Percentiles rank a stretch among this genome's conserved stretches.
These are phyloP conservation scores for Metschnikowia rubicola DNA, from an alignment of 805 yeast genomes.

Conservation along the genomic window DNA sequence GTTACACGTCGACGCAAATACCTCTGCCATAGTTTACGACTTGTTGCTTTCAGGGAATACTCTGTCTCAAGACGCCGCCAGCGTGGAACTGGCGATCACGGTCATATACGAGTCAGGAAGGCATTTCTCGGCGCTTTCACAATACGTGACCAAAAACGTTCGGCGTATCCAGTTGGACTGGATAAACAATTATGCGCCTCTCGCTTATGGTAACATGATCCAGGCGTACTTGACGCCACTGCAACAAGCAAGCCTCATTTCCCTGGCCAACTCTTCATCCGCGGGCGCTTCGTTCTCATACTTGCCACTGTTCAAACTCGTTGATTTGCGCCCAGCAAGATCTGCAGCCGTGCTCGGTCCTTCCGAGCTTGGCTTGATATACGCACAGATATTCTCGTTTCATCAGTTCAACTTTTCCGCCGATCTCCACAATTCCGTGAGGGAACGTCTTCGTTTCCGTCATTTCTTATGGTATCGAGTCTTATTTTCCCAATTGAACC, in stretches of 20 bases:
- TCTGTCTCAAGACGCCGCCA: constrained; percentile 12
- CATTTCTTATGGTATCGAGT: constrained; percentile 28
- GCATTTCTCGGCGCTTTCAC: constrained; percentile 30
- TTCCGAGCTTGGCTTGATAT: constrained; percentile 31
- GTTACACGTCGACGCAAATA: constrained; percentile 23
- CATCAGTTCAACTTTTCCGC: constrained; percentile 34
- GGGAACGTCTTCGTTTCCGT: constrained; percentile 20
- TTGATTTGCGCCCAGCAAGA: constrained; percentile 21
- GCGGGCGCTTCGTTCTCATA: constrained; percentile 16
- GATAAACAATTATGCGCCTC: constrained; percentile 21
- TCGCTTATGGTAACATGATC: constrained; percentile 19
- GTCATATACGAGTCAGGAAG: constrained; percentile 28
- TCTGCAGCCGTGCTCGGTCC: constrained; percentile 30
- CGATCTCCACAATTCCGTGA: constrained; percentile 23
- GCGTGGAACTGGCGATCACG: constrained; percentile 19
- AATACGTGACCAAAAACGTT: constrained; percentile 32
- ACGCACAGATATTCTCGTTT: constrained; percentile 31
- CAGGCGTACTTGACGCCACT: constrained; percentile 11
- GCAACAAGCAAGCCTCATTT: constrained; percentile 11
- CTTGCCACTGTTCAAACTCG: constrained; percentile 22
- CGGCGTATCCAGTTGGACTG: constrained; percentile 19
- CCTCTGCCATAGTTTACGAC: constrained; percentile 24
- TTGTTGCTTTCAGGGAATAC: constrained; percentile 16
- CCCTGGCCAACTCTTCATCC: constrained; percentile 14
- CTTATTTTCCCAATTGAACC: constrained; percentile 29